Base-by-base conservation (phyloP, 2,329 filamentous ascomycete species). In the Capronia epimyces region DNA sequence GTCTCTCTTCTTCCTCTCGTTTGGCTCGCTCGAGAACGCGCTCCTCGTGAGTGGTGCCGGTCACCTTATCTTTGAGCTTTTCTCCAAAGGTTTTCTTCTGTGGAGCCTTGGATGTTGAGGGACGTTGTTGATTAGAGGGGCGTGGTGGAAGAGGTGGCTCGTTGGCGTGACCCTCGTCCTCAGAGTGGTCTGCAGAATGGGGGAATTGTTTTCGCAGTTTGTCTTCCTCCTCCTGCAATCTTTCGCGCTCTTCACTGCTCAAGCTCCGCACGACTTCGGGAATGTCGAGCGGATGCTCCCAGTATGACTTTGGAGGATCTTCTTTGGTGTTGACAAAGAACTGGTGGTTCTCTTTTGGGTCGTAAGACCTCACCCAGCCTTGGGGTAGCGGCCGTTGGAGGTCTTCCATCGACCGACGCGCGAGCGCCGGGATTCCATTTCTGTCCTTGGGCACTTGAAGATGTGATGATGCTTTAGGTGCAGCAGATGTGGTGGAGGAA, bases 281-380 rank as follows among this genome's bases (percentile, higher is more conserved):
- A 60, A 82, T 80, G 60, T 83, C 80, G 63, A 81, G 77, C 0
- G 80, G 80, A 61, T 83, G 80, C 39, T 75, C 71, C 80, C 80
- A 83, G 58, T 79, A 81, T 50, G 75, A 76, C 41, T 77, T 73
- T 0, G 79, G 78, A 0, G 79, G 79, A 10, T 74, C 65, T 22
- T 69, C 64, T 24, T 60, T 73, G 1, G 78, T 82, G 65, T 83
- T 76, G 60, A 83, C 79, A 65, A 80, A 83, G 73, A 81, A 83
- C 60, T 82, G 79, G 60, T 83, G 80, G 15, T 74, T 63, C 10
- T 69, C 71, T 45, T 75, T 60, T 1, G 71, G 62, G 61, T 83
- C 80, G 63, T 75, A 82, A 52, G 74, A 71, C 2, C 80, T 69
- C 1, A 81, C 66, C 80, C 80, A 83, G 36, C 79, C 78, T 12